A percentile compares a stretch with the other conserved stretches of the same genome.
Conservation (phyloP, 139 green algal genomes). For the Chlamydomonas eustigma region DNA sequence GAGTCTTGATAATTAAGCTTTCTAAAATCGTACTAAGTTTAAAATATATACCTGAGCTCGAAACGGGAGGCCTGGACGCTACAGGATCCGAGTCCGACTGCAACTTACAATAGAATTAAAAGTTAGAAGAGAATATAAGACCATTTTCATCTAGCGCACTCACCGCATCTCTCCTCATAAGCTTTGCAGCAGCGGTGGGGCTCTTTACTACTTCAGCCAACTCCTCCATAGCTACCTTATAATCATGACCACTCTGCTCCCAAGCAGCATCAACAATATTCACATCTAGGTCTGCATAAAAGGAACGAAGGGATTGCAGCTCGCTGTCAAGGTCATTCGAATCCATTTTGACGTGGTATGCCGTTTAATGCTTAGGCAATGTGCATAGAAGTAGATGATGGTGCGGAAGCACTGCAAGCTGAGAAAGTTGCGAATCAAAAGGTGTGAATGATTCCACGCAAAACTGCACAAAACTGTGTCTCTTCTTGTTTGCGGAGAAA, state of each 20-base stretch:
- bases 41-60: not conserved
- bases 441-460: no score
- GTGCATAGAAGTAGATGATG: no score
- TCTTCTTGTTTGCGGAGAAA: no score
- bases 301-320: not conserved
- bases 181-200: not conserved
- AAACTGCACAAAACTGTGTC: no score
- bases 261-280: not conserved
- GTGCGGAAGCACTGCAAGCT: no score
- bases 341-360: not conserved
- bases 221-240: not conserved
- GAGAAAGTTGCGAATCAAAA: no score
- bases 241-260: not conserved
- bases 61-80: not conserved
- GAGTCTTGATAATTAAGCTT: no score
- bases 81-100: not conserved
- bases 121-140: no score
- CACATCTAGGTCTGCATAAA: constrained; percentile 1
- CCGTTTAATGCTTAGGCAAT: not conserved
- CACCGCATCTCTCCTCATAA: not conserved
- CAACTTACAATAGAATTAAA: no score
- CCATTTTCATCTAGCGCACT: not conserved
- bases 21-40: no score
- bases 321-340: not conserved
- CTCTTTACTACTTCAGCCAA: not conserved